These are phyloP conservation scores for Ustilago esculenta DNA, from an alignment of 1,284 basidiomycete genomes.

Conservation along the genomic window DNA sequence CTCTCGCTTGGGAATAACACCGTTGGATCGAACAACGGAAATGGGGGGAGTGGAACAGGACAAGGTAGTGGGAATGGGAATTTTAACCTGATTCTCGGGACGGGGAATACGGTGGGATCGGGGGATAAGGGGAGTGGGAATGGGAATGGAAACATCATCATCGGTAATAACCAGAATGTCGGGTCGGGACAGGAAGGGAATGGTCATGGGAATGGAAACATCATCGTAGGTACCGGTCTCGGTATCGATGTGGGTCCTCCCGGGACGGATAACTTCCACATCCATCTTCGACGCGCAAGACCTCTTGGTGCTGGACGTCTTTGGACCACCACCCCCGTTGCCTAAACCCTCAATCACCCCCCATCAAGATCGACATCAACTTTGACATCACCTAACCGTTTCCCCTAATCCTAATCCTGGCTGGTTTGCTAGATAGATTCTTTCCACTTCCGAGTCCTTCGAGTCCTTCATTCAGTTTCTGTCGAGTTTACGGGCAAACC, in stretches of 20 bases:
- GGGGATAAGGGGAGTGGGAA: conserved; percentile 18
- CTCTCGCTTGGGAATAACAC: conserved; percentile 3
- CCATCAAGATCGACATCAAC: not conserved
- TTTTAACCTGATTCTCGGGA: conserved; percentile 14
- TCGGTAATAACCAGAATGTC: conserved; percentile 29
- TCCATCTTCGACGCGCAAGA: conserved; percentile 12
- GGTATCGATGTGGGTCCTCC: conserved; percentile 28
- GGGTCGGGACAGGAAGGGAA: conserved; percentile 9
- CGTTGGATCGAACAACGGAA: conserved; percentile 12
- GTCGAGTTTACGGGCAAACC: too few species aligned
- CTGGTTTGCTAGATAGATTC: too few species aligned
- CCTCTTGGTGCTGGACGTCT: conserved; percentile 17
- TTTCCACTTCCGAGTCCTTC: too few species aligned
- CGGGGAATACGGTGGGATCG: conserved; percentile 20
- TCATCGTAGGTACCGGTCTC: conserved; percentile 18
- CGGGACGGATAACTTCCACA: conserved; percentile 35
- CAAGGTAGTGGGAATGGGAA: too few species aligned
- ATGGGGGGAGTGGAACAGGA: too few species aligned
- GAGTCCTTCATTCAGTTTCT: too few species aligned
- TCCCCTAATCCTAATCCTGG: too few species aligned
- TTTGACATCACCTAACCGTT: too few species aligned
- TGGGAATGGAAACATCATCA: conserved; percentile 37
- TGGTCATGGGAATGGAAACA: conserved; percentile 26
- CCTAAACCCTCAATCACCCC: not conserved
- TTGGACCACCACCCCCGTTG: conserved; percentile 3